Percentiles rank a stretch among this genome's conserved stretches.
These are phyloP conservation scores for Stromatinia cepivora DNA, from an alignment of 2,329 filamentous ascomycete genomes.

Conservation along the genomic window DNA sequence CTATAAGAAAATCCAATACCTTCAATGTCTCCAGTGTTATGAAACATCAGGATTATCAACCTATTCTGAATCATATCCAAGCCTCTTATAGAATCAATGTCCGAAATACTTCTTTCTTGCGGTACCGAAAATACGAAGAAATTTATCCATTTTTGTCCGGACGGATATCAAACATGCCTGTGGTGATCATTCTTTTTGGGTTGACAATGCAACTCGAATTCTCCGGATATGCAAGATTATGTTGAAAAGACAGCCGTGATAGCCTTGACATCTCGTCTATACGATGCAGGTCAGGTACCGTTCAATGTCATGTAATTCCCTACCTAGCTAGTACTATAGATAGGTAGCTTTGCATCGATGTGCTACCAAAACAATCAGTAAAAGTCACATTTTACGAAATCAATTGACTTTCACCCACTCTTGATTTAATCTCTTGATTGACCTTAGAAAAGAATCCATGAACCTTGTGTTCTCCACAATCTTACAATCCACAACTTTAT, in stretches of 20 bases:
- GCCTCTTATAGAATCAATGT: background rate
- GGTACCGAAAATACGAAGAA: background rate
- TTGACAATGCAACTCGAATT: conserved; percentile 13
- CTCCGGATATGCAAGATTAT: conserved; percentile 20
- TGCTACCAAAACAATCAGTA: background rate
- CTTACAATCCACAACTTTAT: conserved; percentile 6
- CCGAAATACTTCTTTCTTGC: background rate
- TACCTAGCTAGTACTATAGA: background rate
- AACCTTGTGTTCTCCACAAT: conserved; percentile 14
- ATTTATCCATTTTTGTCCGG: background rate
- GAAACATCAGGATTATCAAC: conserved; percentile 1
- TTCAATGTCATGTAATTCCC: background rate
- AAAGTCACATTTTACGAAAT: background rate
- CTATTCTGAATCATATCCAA: background rate
- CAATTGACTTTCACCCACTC: background rate
- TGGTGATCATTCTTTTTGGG: conserved; percentile 5
- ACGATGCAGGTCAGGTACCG: background rate
- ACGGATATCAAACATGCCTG: conserved; percentile 11
- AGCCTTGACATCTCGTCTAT: background rate
- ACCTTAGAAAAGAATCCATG: background rate
- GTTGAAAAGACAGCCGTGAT: background rate
- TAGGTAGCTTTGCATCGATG: background rate
- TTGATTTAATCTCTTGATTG: background rate
- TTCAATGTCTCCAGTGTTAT: background rate
- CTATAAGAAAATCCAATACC: background rate